Evolutionary conservation across 1,284 basidiomycete genomes (phyloP).

Genomic region (Uromyces viciae-fabae): DNA sequence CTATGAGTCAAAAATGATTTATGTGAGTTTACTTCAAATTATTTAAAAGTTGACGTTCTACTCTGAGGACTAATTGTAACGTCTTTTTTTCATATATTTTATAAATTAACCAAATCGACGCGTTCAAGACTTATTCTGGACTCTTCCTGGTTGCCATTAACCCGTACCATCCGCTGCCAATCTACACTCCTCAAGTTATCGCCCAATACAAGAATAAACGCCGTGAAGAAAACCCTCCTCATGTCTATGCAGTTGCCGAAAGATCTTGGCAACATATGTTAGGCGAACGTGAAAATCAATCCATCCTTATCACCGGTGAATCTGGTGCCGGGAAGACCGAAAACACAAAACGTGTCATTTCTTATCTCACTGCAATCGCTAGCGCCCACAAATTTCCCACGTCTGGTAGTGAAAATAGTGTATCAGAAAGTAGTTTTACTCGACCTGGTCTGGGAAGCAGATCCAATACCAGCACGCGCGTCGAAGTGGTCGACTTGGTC

Average conservation of each 20-base stretch:
- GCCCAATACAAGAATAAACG: slow-evolving; percentile 89
- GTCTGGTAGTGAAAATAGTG: slow-evolving; percentile 49
- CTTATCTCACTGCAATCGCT: slow-evolving; percentile 96
- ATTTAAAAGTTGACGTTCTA: slow-evolving; percentile 39
- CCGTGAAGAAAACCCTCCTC: slow-evolving; percentile 90
- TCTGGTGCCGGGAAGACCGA: slow-evolving; percentile 99
- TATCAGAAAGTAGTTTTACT: slow-evolving; percentile 53
- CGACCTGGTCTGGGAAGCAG: slow-evolving; percentile 54
- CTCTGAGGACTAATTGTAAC: neutral
- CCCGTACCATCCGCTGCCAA: slow-evolving; percentile 85
- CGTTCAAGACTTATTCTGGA: slow-evolving; percentile 78
- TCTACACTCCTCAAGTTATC: slow-evolving; percentile 72
- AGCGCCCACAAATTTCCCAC: slow-evolving; percentile 67
- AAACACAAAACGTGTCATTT: slow-evolving; percentile 99
- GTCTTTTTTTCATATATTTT: slow-evolving; percentile 4
- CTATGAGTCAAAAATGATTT: slow-evolving; percentile 88
- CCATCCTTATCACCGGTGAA: slow-evolving; percentile 96
- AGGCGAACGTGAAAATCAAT: slow-evolving; percentile 93
- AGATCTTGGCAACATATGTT: slow-evolving; percentile 98
- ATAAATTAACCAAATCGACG: neutral
- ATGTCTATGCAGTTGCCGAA: slow-evolving; percentile 96
- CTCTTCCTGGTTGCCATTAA: slow-evolving; percentile 98
- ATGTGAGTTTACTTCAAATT: slow-evolving; percentile 64
- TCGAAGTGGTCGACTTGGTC: slow-evolving; percentile 57
- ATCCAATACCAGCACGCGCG: slow-evolving; percentile 61